These are phyloP conservation scores for Beauveria varroae DNA, from an alignment of 2,329 filamentous ascomycete genomes.

Conservation along the genomic window DNA sequence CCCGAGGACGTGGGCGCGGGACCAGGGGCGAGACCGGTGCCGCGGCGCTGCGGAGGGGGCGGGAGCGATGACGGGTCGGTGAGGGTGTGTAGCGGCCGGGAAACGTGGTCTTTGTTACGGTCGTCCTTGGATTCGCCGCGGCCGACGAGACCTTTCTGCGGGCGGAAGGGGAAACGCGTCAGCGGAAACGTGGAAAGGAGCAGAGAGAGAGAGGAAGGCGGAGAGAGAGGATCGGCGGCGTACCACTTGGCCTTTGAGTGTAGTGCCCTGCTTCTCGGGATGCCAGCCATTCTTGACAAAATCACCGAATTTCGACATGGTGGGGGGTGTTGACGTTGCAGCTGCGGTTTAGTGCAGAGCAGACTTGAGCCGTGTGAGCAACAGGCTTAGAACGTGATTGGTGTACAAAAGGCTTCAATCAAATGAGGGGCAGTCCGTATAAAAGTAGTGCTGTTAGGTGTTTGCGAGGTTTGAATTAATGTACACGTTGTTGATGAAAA, in stretches of 20 bases:
- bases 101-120: constrained; percentile 27
- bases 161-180: background rate
- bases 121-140: constrained; percentile 29
- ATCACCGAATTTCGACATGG: constrained; percentile 36
- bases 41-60: constrained; percentile 63
- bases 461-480: background rate
- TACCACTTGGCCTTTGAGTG: constrained; percentile 40
- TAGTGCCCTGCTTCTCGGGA: constrained; percentile 36
- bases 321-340: constrained; percentile 20
- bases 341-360: background rate
- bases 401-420: too few species aligned
- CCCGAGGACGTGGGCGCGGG: constrained; percentile 16
- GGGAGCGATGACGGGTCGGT: constrained; percentile 72
- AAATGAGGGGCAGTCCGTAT: background rate
- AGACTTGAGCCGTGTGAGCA: background rate
- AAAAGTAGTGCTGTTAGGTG: background rate
- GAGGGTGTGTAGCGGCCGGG: constrained; percentile 59
- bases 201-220: background rate
- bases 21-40: constrained; percentile 26
- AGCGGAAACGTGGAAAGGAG: constrained; percentile 1
- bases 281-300: constrained; percentile 46
- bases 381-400: too few species aligned
- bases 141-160: constrained; percentile 39
- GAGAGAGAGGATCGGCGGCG: constrained; percentile 15
- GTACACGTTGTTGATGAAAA: background rate